Evolutionary conservation across 768 basidiomycete genomes (phyloP).

Genomic region (Termitomyces eurrhizus): DNA sequence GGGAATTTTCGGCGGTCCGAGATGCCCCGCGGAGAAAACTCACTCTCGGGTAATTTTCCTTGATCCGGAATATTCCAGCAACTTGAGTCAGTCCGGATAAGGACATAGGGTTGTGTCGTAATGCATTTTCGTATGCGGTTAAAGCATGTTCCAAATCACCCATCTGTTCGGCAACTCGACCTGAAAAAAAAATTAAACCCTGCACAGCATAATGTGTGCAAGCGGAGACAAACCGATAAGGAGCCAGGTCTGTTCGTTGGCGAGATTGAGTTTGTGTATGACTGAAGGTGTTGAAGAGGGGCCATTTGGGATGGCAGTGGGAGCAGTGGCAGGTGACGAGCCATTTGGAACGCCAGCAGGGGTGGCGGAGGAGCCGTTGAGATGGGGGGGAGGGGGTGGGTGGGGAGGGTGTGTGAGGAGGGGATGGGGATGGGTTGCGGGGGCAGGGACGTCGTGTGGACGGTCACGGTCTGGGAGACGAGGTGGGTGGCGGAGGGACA

Average conservation of each 20-base stretch:
- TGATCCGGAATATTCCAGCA: slow-evolving; percentile 94
- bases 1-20: slow-evolving; percentile 24
- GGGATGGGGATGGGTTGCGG: slow-evolving; percentile 28
- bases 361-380: slow-evolving; percentile 47
- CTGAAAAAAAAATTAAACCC: slow-evolving; percentile 39
- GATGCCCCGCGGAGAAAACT: slow-evolving; percentile 36
- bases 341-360: slow-evolving; percentile 43
- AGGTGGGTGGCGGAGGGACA: slow-evolving; percentile 60
- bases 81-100: slow-evolving; percentile 89
- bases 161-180: slow-evolving; percentile 94
- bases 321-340: slow-evolving; percentile 43
- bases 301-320: slow-evolving; percentile 29
- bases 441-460: slow-evolving; percentile 53
- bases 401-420: slow-evolving; percentile 36
- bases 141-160: slow-evolving; percentile 90
- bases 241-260: slow-evolving; percentile 95
- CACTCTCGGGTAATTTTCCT: slow-evolving; percentile 96
- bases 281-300: slow-evolving; percentile 34
- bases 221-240: slow-evolving; percentile 62
- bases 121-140: slow-evolving; percentile 90
- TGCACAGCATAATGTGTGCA: slow-evolving; percentile 7
- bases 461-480: slow-evolving; percentile 43
- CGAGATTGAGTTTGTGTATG: slow-evolving; percentile 74
- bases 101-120: slow-evolving; percentile 92
- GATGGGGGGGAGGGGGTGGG: slow-evolving; percentile 37